phyloP scores from a whole-genome alignment of 129 eudicot species.

The Centella asiatica region DNA sequence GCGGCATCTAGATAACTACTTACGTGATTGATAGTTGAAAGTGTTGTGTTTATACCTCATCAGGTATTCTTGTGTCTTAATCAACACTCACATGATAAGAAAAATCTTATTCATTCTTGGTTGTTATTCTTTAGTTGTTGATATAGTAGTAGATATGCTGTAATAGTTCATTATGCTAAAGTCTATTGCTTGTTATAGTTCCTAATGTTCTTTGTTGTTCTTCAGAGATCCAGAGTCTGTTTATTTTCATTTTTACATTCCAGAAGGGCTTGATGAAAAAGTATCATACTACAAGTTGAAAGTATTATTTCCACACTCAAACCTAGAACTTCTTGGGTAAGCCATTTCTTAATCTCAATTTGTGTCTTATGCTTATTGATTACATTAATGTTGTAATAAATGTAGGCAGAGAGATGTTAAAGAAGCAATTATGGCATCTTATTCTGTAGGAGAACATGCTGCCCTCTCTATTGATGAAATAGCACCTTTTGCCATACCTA shows the following conservation, averaged over 20 bases:
- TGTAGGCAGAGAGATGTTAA: slow-evolving; percentile 16
- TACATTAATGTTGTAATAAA: not conserved
- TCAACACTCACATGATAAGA: not conserved
- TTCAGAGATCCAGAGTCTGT: slow-evolving; percentile 10
- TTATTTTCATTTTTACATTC: slow-evolving; percentile 14
- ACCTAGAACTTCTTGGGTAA: slow-evolving; percentile 19
- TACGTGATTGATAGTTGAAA: not conserved
- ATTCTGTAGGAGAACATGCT: slow-evolving; percentile 7
- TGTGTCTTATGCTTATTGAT: not conserved
- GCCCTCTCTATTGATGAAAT: slow-evolving; percentile 5
- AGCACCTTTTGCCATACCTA: slow-evolving; percentile 16
- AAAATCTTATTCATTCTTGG: no score
- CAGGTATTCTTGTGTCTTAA: not conserved
- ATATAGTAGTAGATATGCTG: no score
- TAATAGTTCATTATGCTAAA: not conserved
- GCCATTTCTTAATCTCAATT: slow-evolving; percentile 4
- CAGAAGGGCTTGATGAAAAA: slow-evolving; percentile 11
- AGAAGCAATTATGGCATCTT: slow-evolving; percentile 12
- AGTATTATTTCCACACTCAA: slow-evolving; percentile 21
- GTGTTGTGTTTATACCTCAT: not conserved
- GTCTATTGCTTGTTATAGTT: not conserved
- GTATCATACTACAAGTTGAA: slow-evolving; percentile 15
- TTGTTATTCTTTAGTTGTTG: no score
- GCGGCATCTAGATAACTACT: not conserved
- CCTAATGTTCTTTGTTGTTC: not conserved